Percentiles rank a stretch among this genome's conserved stretches.
Conservation (phyloP, 2,329 filamentous ascomycete genomes). For the Periconia sp. region DNA sequence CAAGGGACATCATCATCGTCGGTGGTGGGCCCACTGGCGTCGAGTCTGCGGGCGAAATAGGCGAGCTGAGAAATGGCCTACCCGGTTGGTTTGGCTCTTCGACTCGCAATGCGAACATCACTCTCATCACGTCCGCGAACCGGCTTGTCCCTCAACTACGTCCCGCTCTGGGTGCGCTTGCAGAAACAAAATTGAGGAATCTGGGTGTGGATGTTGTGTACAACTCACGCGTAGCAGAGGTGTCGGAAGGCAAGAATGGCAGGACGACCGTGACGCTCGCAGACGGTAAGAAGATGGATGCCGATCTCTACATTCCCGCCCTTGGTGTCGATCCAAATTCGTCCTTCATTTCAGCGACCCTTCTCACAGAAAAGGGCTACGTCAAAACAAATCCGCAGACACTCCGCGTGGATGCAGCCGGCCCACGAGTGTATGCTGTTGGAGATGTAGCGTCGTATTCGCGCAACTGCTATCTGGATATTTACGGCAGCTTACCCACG, state of each 20-base stretch:
- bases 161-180: slow-evolving; percentile 30
- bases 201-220: slow-evolving; percentile 50
- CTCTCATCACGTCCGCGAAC: too few relatives aligned
- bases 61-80: slow-evolving; percentile 4
- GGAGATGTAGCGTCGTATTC: slow-evolving; percentile 51
- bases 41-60: too few relatives aligned
- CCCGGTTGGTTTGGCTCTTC: slow-evolving; percentile 30
- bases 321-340: slow-evolving; percentile 57
- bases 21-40: slow-evolving; percentile 9
- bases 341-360: slow-evolving; percentile 51
- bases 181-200: too few relatives aligned
- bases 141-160: slow-evolving; percentile 40
- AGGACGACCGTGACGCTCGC: slow-evolving; percentile 42
- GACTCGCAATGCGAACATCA: too few relatives aligned
- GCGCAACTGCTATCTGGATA: slow-evolving; percentile 45
- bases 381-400: slow-evolving; percentile 51
- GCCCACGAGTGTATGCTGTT: slow-evolving; percentile 50
- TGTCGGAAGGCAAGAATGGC: slow-evolving; percentile 28
- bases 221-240: slow-evolving; percentile 36
- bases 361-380: slow-evolving; percentile 51
- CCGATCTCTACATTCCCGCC: slow-evolving; percentile 57
- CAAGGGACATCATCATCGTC: too few relatives aligned
- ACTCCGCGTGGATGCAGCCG: slow-evolving; percentile 49
- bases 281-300: slow-evolving; percentile 50
- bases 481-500: slow-evolving; percentile 44